Evolutionary conservation across 2,329 filamentous ascomycete genomes (phyloP).

Genomic region (Fusarium sp.): DNA sequence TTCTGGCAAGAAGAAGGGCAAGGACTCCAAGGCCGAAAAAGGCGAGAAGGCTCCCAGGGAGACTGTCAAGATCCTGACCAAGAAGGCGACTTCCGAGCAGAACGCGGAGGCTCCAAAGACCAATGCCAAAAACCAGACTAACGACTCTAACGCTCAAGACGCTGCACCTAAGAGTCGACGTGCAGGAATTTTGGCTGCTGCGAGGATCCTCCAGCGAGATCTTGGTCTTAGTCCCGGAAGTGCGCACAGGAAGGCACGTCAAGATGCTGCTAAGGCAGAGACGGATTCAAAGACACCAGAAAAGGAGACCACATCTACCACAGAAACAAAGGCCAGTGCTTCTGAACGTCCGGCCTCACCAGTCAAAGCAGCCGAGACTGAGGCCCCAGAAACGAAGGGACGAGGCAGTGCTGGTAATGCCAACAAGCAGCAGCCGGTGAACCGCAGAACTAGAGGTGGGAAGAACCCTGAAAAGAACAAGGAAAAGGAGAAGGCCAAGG

Average conservation of each 20-base stretch:
- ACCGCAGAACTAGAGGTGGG: constrained; percentile 49
- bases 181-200: constrained; percentile 71
- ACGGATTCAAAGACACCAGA: constrained; percentile 55
- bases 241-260: constrained; percentile 69
- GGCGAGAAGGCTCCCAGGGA: constrained; percentile 65
- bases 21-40: constrained; percentile 68
- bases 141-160: constrained; percentile 47
- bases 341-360: constrained; percentile 39
- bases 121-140: constrained; percentile 51
- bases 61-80: constrained; percentile 71
- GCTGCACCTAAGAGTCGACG: constrained; percentile 64
- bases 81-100: constrained; percentile 65
- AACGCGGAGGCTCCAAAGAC: constrained; percentile 59
- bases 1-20: constrained; percentile 70
- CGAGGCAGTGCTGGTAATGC: constrained; percentile 34
- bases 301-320: constrained; percentile 46
- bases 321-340: constrained; percentile 14
- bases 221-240: constrained; percentile 72
- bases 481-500: constrained; percentile 53
- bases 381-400: constrained; percentile 36
- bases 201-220: constrained; percentile 73
- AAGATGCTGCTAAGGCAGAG: constrained; percentile 68
- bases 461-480: constrained; percentile 56
- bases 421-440: constrained; percentile 43
- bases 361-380: constrained; percentile 27